Evolutionary conservation across 768 basidiomycete genomes (phyloP).

Genomic region (Boletus tomentosulus): DNA sequence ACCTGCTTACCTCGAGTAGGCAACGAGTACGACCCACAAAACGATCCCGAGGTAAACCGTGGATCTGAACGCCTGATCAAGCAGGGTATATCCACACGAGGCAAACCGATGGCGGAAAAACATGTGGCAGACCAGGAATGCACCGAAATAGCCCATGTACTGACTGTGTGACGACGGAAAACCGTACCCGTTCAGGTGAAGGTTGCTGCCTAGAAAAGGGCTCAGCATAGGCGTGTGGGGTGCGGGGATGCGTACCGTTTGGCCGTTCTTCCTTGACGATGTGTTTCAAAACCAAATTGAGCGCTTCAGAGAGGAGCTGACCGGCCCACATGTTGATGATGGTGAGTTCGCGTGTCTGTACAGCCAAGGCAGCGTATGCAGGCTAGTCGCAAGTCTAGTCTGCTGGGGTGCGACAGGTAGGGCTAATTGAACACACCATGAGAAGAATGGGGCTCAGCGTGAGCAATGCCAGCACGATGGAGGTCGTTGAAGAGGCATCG

Average conservation of each 20-base stretch:
- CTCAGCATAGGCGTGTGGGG: background rate
- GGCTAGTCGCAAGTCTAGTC: constrained; percentile 42
- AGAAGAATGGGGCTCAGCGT: constrained; percentile 68
- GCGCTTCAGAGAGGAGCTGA: constrained; percentile 64
- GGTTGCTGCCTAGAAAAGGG: constrained; percentile 9
- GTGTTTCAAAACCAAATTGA: constrained; percentile 69
- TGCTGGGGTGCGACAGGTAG: background rate
- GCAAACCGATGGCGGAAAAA: constrained; percentile 64
- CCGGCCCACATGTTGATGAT: constrained; percentile 83
- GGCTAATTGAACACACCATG: constrained; percentile 44
- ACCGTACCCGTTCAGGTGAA: constrained; percentile 60
- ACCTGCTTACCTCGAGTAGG: constrained; percentile 66
- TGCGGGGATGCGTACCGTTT: constrained; percentile 39
- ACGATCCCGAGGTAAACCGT: constrained; percentile 47
- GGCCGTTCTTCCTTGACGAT: constrained; percentile 68
- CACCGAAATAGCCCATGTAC: constrained; percentile 83
- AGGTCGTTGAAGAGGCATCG: constrained; percentile 55
- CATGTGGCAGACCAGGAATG: constrained; percentile 73
- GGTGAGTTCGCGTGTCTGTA: constrained; percentile 75
- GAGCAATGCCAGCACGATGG: constrained; percentile 55
- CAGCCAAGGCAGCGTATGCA: constrained; percentile 70
- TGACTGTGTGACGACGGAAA: constrained; percentile 90
- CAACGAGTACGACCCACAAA: constrained; percentile 60
- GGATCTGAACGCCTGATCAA: constrained; percentile 51
- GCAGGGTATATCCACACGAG: constrained; percentile 43